Conservation (phyloP, 176 grass and related monocot species). For the Luzula sylvatica region DNA sequence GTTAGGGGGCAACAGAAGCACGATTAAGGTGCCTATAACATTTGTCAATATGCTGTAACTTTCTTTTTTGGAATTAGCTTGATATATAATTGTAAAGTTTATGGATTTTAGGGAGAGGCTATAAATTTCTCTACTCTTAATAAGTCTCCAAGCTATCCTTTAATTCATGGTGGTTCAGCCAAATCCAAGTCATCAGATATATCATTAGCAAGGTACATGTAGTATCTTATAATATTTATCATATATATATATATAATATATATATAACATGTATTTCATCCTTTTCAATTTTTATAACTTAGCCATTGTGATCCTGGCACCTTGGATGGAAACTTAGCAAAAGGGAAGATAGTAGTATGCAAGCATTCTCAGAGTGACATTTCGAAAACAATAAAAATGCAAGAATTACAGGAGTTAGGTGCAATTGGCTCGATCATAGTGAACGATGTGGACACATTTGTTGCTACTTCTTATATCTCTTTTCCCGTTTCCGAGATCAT, state of each 20-base stretch:
- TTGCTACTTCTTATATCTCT: slow-evolving; percentile 36
- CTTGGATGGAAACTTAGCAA: slow-evolving; percentile 43
- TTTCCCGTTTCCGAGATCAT: slow-evolving; percentile 55
- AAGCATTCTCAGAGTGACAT: slow-evolving; percentile 34
- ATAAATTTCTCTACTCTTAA: slow-evolving; percentile 79
- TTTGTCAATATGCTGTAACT: neutral
- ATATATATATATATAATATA: neutral
- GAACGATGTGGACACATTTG: slow-evolving; percentile 23
- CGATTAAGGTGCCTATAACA: slow-evolving; percentile 27
- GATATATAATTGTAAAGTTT: neutral
- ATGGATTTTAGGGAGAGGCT: slow-evolving; percentile 38
- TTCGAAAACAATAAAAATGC: slow-evolving; percentile 26
- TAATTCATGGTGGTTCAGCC: slow-evolving; percentile 53
- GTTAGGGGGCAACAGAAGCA: slow-evolving; percentile 44
- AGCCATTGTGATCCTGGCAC: slow-evolving; percentile 61
- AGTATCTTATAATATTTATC: neutral
- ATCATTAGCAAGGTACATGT: slow-evolving; percentile 43
- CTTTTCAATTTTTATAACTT: slow-evolving; percentile 18
- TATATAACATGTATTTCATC: slow-evolving; percentile 1
- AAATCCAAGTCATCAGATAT: slow-evolving; percentile 48
- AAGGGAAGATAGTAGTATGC: slow-evolving; percentile 78
- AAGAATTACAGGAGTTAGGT: slow-evolving; percentile 38
- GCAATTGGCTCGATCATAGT: slow-evolving; percentile 43
- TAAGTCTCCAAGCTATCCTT: slow-evolving; percentile 53
- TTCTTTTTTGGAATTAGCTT: neutral